Base-by-base conservation (phyloP, 495 filamentous ascomycete genomes). In the Glonium stellatum region DNA sequence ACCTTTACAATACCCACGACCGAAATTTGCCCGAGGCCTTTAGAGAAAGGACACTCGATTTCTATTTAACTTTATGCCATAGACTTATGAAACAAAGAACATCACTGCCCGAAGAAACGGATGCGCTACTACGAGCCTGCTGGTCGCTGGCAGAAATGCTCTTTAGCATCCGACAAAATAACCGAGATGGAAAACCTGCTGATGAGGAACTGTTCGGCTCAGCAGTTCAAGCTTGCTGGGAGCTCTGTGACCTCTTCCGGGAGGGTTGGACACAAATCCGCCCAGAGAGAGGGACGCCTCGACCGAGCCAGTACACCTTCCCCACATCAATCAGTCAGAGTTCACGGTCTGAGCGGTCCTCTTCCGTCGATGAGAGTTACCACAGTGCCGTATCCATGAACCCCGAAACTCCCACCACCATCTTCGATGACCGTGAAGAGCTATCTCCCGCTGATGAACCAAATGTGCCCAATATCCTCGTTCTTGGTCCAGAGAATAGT, bases 121-220 rank as follows among this genome's bases (percentile, higher is more conserved):
- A 95, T 66, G 83, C 87, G 22, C 79, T 95, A 3, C 79, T 96
- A 0, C 84, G 87, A 49, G 88, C 90, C 5, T 96, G 91, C 68
- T 96, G 91, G 91, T 83, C 86, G 11, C 72, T 96, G 22, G 90
- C 91, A 1, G 91, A 96, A 70, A 95, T 95, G 89, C 80, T 96
- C 0, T 95, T 95, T 72, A 95, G 87, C 70, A 79, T 96, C 19
- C 87, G 91, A 4, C 90, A 96, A 66, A 92, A 84, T 71, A 87
- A 82, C 61, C 76, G 83, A 35, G 87, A 92, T 63, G 83, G 83
- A 41, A 90, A 85, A 66, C 70, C 75, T 0, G 76, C 88, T 0
- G 89, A 95, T 66, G 88, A 92, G 68, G 90, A 93, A 65, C 76
- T 95, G 6, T 78, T 95, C 5, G 85, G 88, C 15, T 92, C 88